phyloP scores from a whole-genome alignment of 2,329 filamentous ascomycete species.

The Rutstroemia sp. region DNA sequence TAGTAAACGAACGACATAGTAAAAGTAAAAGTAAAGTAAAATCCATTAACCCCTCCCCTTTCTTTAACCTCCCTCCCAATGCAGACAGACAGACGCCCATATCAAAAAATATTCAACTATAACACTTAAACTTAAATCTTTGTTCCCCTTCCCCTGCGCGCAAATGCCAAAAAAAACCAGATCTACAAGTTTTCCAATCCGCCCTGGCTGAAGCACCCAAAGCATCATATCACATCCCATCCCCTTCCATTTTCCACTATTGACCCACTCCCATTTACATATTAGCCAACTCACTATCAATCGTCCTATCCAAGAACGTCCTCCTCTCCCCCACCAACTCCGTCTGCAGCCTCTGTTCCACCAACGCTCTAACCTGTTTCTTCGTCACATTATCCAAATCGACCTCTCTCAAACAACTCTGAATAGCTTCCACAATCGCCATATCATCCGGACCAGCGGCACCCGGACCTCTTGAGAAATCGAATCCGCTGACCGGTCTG shows the following conservation, averaged over 20 bases:
- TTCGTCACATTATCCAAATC: constrained; percentile 97
- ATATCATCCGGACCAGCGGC: constrained; percentile 64
- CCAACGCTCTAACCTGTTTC: constrained; percentile 87
- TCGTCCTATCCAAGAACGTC: constrained; percentile 84
- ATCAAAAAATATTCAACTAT: too few relatives aligned
- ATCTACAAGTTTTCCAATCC: too few relatives aligned
- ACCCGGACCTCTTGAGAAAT: constrained; percentile 50
- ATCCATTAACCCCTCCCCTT: too few relatives aligned
- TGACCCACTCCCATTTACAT: constrained; percentile 52
- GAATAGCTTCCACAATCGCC: constrained; percentile 77
- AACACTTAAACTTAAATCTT: too few relatives aligned
- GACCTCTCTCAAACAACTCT: constrained; percentile 74
- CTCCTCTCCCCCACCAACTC: constrained; percentile 80
- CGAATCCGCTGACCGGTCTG: constrained; percentile 48
- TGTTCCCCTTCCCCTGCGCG: too few relatives aligned
- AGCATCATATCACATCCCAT: too few relatives aligned
- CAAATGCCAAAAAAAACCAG: too few relatives aligned
- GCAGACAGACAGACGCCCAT: too few relatives aligned
- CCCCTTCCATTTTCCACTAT: not conserved
- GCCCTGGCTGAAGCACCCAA: too few relatives aligned
- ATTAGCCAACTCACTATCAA: constrained; percentile 86
- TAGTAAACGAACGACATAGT: too few relatives aligned
- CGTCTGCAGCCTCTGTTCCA: constrained; percentile 88
- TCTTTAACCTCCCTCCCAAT: too few relatives aligned
- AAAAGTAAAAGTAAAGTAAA: too few relatives aligned